A percentile compares a stretch with the other conserved stretches of the same genome.
Evolutionary conservation across 371 early-diverging fungal genomes (phyloP).

Genomic region (Lichtheimia ornata): DNA sequence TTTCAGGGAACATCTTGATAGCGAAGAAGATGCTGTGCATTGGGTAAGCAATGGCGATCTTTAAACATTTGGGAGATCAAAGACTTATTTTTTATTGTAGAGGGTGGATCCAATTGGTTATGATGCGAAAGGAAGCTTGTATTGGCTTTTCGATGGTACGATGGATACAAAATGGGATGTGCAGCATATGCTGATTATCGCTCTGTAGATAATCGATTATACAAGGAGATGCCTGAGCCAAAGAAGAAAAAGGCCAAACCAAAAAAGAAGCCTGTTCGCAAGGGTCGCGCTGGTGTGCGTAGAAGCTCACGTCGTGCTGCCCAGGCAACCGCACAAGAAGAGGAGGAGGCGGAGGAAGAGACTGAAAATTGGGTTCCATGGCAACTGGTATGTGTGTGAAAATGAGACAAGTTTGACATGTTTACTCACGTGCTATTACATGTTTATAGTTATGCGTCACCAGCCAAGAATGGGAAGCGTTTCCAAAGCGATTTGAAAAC

Average conservation of each 20-base stretch:
- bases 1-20: constrained; percentile 56
- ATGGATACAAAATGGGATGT: background rate
- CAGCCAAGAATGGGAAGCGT: constrained; percentile 61
- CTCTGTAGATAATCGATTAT: constrained; percentile 66
- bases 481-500: constrained; percentile 53
- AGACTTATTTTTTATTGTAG: background rate
- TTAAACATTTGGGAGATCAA: background rate
- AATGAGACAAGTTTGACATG: constrained; percentile 14
- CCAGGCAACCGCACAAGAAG: constrained; percentile 24
- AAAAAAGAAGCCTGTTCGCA: constrained; percentile 15
- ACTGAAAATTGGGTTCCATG: constrained; percentile 46
- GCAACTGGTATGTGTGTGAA: constrained; percentile 34
- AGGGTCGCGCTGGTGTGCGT: constrained; percentile 17
- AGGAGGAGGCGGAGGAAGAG: constrained; percentile 25
- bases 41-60: constrained; percentile 49
- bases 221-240: constrained; percentile 52
- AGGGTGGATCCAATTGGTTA: constrained; percentile 78
- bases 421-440: background rate
- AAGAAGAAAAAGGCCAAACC: constrained; percentile 25
- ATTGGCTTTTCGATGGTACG: constrained; percentile 80
- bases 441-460: constrained; percentile 53
- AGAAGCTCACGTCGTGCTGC: constrained; percentile 25
- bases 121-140: constrained; percentile 67
- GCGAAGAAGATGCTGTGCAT: constrained; percentile 61
- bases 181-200: too few relatives aligned